Evolutionary conservation across 495 filamentous ascomycete species (phyloP), one percentile per base, ranked within the genome.

Genomic region (Apodospora peruviana): DNA sequence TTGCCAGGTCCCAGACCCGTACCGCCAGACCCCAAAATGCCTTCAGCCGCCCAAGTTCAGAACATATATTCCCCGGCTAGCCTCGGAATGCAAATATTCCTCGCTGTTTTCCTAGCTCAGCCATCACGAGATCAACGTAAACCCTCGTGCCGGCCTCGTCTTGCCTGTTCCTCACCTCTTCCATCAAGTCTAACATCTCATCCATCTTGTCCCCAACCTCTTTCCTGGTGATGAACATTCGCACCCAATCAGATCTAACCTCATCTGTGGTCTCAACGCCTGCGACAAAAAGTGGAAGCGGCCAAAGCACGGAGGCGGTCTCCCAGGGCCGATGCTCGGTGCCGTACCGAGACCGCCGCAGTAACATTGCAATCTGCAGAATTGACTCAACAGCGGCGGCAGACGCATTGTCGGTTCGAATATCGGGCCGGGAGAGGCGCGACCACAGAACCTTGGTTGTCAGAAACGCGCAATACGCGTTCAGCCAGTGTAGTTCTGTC

Each of bases 191-290:
- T 9, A 53, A 19, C 39, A 56, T 43, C 24, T 42, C 37, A 14
- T n/a, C n/a, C n/a, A n/a, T n/a, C n/a, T n/a, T n/a, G n/a, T n/a
- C n/a, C n/a, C n/a, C n/a, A n/a, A 25, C 4, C 12, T 22, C 48
- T 20, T 10, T 21, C 14, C 25, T 36, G 12, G 39, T 27, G 19
- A 65, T 50, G 34, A 62, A 60, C 38, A 53, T 17, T 37, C 44
- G 36, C 9, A 56, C 52, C 61, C 61, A 62, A 35, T 65, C 61
- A 5, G 60, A 56, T 34, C 59, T 48, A n/a, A 65, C 53, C 43
- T 59, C 61, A 37, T 65, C 61, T 9, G 44, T 45, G 14, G 57
- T 54, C 52, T 60, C 61, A 12, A 65, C 58, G 20, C 61, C 57
- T 5, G 61, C 59, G 9, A 62, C 51, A 43, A 60, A 60, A 2